Evolutionary conservation across 345 rosid species (phyloP).

Genomic region (Sonneratia alba): DNA sequence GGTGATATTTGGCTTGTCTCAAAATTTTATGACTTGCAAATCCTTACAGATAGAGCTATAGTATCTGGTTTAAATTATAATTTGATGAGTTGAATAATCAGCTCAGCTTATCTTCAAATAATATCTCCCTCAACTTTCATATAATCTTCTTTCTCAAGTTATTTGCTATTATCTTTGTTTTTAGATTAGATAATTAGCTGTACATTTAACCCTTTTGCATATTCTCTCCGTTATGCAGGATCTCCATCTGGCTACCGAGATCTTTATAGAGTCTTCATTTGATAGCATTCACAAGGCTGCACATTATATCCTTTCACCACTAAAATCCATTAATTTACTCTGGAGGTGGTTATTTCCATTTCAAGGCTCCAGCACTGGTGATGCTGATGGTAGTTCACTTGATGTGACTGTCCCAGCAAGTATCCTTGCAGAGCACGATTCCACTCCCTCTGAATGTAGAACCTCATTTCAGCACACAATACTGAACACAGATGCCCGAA

Average conservation of each 20-base stretch:
- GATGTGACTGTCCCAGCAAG: conserved; percentile 32
- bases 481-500: conserved; percentile 88
- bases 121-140: not conserved
- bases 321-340: conserved; percentile 28
- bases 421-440: not conserved
- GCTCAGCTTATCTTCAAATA: not conserved
- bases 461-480: conserved; percentile 35
- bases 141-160: not conserved
- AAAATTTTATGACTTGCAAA: no score
- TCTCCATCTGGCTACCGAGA: conserved; percentile 89
- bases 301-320: conserved; percentile 61
- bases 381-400: conserved; percentile 1
- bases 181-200: not conserved
- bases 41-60: no score
- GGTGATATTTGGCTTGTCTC: not conserved
- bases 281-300: conserved; percentile 69
- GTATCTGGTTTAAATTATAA: not conserved
- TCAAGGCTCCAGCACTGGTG: conserved; percentile 11
- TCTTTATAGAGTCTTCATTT: conserved; percentile 68
- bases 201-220: not conserved
- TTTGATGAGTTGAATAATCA: no score
- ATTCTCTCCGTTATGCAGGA: conserved; percentile 34
- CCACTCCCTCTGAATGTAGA: conserved; percentile 26
- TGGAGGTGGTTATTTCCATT: conserved; percentile 48
- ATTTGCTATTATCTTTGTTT: not conserved